phyloP scores from a whole-genome alignment of 2,329 filamentous ascomycete species.

The Scleromitrula shiraiana region DNA sequence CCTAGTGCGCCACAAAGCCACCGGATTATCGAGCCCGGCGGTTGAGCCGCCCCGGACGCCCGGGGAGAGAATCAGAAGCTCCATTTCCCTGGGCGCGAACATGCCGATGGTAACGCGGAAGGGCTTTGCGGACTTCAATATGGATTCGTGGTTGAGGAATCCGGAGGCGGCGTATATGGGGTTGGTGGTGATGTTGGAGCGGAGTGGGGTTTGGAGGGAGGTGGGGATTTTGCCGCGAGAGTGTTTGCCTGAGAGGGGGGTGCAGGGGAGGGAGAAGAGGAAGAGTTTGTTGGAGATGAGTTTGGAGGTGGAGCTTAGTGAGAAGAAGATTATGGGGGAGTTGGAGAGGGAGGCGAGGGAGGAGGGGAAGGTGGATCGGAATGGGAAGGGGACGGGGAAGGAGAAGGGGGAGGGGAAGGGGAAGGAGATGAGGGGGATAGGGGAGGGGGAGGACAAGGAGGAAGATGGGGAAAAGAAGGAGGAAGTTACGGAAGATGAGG shows the following conservation, averaged over 20 bases:
- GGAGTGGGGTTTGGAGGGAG: slow-evolving; percentile 19
- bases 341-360: background rate
- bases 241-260: slow-evolving; percentile 13
- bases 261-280: background rate
- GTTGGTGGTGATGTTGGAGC: slow-evolving; percentile 12
- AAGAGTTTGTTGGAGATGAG: slow-evolving; percentile 10
- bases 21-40: background rate
- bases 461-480: no score
- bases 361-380: background rate
- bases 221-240: slow-evolving; percentile 17
- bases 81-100: slow-evolving; percentile 17
- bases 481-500: background rate
- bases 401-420: background rate
- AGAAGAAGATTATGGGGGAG: slow-evolving; percentile 3
- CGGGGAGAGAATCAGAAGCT: slow-evolving; percentile 12
- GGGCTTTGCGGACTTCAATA: slow-evolving; percentile 47
- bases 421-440: background rate
- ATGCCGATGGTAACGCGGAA: slow-evolving; percentile 46
- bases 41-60: slow-evolving; percentile 8
- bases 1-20: background rate
- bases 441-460: background rate
- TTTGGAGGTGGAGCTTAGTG: slow-evolving; percentile 3
- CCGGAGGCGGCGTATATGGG: slow-evolving; percentile 12
- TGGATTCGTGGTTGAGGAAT: slow-evolving; percentile 17
- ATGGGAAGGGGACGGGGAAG: background rate